Conservation (phyloP, 139 green algal species). For the Trebouxia sp. region DNA sequence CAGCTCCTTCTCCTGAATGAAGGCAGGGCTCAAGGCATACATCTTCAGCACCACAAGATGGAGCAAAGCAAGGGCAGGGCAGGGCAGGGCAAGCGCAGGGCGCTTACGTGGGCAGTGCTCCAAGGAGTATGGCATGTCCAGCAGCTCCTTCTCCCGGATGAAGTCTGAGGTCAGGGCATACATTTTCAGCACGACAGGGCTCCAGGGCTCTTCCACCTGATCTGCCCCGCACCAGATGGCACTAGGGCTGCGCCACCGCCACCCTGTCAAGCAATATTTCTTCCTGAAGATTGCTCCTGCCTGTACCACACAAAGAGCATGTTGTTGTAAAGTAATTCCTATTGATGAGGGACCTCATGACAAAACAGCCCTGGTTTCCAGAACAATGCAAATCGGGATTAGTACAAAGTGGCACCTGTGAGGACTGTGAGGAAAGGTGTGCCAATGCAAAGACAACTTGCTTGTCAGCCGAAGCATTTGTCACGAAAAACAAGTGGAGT, state of each 20-base stretch:
- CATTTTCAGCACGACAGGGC: slow-evolving; percentile 22
- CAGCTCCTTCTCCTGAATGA: slow-evolving; percentile 15
- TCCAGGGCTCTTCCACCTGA: slow-evolving; percentile 29
- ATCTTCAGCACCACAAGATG: slow-evolving; percentile 23
- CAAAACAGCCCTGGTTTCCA: too few species aligned
- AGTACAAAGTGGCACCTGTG: too few species aligned
- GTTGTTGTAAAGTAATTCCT: too few species aligned
- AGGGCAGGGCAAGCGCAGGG: too few species aligned
- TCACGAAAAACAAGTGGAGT: too few species aligned
- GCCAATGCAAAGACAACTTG: too few species aligned
- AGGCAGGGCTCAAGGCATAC: slow-evolving; percentile 20
- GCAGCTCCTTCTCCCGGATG: slow-evolving; percentile 15
- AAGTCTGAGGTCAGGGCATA: slow-evolving; percentile 25
- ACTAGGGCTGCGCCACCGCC: slow-evolving; percentile 21
- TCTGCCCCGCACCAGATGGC: slow-evolving; percentile 17
- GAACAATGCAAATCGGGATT: too few species aligned
- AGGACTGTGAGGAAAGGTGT: too few species aligned
- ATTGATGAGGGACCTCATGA: too few species aligned
- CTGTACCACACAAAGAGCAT: too few species aligned
- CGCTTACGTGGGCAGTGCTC: slow-evolving; percentile 1
- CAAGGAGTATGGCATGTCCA: slow-evolving; percentile 19
- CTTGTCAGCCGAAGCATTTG: too few species aligned
- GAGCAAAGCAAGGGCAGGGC: too few species aligned
- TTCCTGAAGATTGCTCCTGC: not conserved
- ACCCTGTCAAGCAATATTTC: not conserved